phyloP scores from a whole-genome alignment of 306 rosid genomes.

The Echinosophora koreensis region DNA sequence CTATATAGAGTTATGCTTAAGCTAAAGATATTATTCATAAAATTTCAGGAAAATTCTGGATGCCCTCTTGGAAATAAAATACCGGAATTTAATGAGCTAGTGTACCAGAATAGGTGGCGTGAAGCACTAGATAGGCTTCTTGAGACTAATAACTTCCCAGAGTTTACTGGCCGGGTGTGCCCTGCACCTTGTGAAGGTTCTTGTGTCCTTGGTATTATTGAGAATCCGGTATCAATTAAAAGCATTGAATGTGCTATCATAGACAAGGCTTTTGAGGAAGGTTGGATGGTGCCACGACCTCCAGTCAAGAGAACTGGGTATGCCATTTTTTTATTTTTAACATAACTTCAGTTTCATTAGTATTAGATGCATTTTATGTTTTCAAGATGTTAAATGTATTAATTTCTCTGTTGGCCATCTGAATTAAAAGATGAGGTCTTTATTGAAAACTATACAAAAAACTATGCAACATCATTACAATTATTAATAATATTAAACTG shows the following conservation, averaged over 20 bases:
- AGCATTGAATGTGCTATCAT: conserved; percentile 96
- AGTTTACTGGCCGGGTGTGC: conserved; percentile 97
- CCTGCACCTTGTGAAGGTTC: conserved; percentile 99
- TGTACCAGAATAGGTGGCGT: conserved; percentile 94
- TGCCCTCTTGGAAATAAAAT: conserved; percentile 99
- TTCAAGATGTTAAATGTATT: not conserved
- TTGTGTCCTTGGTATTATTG: conserved; percentile 69
- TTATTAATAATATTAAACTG: not conserved
- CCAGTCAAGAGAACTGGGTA: conserved; percentile 90
- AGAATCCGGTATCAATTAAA: conserved; percentile 94
- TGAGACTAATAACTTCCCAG: conserved; percentile 97
- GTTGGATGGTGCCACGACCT: conserved; percentile 99
- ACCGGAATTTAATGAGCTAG: conserved; percentile 94
- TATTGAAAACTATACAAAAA: no score
- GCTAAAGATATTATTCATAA: conserved; percentile 28
- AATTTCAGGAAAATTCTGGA: conserved; percentile 88
- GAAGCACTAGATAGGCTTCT: conserved; percentile 95
- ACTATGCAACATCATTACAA: not conserved
- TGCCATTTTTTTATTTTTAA: conserved; percentile 24
- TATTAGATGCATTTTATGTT: no score
- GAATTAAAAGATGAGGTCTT: no score
- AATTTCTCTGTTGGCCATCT: not conserved
- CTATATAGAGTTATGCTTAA: not conserved
- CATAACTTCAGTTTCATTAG: not conserved
- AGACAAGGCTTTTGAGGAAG: conserved; percentile 98